phyloP scores from a whole-genome alignment of 2,329 filamentous ascomycete species.

The Alternaria ventricosa region DNA sequence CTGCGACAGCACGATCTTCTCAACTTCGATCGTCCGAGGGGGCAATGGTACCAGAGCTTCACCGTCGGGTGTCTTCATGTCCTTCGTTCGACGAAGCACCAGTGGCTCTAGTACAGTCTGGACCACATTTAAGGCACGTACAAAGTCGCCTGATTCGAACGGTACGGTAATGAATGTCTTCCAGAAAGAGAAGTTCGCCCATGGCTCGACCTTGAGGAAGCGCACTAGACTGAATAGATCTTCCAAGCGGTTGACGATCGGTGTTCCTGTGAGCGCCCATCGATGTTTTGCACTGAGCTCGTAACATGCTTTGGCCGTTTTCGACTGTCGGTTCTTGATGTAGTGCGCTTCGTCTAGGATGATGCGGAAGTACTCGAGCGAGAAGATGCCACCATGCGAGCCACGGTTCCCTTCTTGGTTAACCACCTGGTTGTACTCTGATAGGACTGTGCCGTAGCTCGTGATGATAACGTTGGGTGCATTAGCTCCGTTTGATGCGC shows the following conservation, averaged over 20 bases:
- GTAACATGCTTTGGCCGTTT: constrained; percentile 94
- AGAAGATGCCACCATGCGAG: constrained; percentile 76
- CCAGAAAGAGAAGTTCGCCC: constrained; percentile 99
- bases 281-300: constrained; percentile 84
- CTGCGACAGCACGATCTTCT: constrained; percentile 83
- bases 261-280: constrained; percentile 93
- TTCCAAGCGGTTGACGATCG: constrained; percentile 94
- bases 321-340: constrained; percentile 86
- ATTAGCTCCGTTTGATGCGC: constrained; percentile 71
- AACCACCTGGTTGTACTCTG: constrained; percentile 81
- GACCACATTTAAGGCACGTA: constrained; percentile 92
- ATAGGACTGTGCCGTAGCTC: constrained; percentile 89
- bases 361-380: constrained; percentile 89
- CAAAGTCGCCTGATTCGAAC: constrained; percentile 94
- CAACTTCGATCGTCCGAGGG: constrained; percentile 80
- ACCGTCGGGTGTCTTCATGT: constrained; percentile 95
- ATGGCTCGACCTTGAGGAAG: constrained; percentile 93
- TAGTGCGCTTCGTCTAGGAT: constrained; percentile 95
- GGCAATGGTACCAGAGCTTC: constrained; percentile 82
- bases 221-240: constrained; percentile 92
- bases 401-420: constrained; percentile 70
- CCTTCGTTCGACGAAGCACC: constrained; percentile 94
- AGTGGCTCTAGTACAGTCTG: constrained; percentile 95
- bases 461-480: constrained; percentile 94
- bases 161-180: constrained; percentile 97